Evolutionary conservation across 1,284 basidiomycete species (phyloP), one percentile per base, ranked within the genome.

Genomic region (Tranzscheliella williamsii): DNA sequence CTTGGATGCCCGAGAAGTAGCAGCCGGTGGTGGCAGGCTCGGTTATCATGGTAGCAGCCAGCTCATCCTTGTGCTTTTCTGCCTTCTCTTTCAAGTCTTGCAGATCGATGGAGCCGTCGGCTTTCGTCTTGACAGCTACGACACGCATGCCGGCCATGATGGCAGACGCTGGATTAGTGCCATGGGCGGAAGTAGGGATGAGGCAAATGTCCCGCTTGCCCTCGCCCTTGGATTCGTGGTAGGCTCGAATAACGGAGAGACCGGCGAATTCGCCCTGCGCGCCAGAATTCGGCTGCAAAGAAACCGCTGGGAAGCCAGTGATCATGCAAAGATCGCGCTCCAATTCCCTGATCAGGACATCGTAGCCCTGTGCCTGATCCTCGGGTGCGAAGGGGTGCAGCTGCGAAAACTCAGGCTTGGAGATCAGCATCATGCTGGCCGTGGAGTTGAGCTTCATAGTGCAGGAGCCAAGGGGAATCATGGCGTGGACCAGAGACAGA

Each of bases 61-160:
- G 83, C 56, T 89, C 86, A 69, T 94, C 86, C 80, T 88, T 91
- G 82, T 98, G 85, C 79, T 90, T 86, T 79, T 88, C 86, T 1
- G 93, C 92, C 81, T 97, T 98, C 29, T 81, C 81, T 70, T 84
- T 83, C 43, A 98, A 83, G 79, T 98, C 94, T 26, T 81, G 84
- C 15, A 97, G 81, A 76, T 98, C 92, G 30, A 97, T 84, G 67
- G 87, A 91, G 29, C 94, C 94, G 73, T 95, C 89, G 3, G 81
- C 76, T 56, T 87, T 85, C 4, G 88, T 89, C 82, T 95, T 95
- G 77, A 98, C 87, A 18, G 94, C 82, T 2, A 98, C 90, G 27
- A 98, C 94, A 78, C 91, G 94, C 79, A 97, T 83, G 27, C 94
- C 94, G 38, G 94, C 91, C 92, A 98, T 94, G 47, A 90, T 88